phyloP scores from a whole-genome alignment of 371 early-diverging fungal species.

The Cokeromyces recurvatus region DNA sequence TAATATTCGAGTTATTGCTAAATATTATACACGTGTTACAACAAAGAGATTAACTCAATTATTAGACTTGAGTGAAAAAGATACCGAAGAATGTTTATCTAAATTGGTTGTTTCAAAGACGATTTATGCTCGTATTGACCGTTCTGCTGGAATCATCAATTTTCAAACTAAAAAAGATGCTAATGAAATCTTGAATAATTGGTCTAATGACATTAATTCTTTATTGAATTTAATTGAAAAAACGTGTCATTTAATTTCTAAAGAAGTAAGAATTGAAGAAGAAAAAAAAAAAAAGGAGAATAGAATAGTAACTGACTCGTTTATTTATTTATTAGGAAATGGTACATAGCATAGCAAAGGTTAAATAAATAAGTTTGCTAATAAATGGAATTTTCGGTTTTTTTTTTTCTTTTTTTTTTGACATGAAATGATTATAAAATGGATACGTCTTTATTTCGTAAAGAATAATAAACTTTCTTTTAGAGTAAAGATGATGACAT shows the following conservation, averaged over 20 bases:
- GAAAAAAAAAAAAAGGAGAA: neutral
- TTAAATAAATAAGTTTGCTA: conserved; percentile 49
- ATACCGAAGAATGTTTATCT: conserved; percentile 87
- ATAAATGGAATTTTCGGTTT: too few species aligned
- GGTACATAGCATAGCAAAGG: conserved; percentile 74
- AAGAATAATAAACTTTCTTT: too few species aligned
- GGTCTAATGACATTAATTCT: conserved; percentile 86
- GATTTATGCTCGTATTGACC: conserved; percentile 92
- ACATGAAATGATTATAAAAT: too few species aligned
- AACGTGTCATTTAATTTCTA: conserved; percentile 94
- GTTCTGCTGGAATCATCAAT: conserved; percentile 85
- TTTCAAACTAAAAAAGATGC: conserved; percentile 85
- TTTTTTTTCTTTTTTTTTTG: too few species aligned
- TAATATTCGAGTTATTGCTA: conserved; percentile 94
- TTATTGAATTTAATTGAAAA: conserved; percentile 89
- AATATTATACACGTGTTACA: conserved; percentile 90
- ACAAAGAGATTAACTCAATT: conserved; percentile 55
- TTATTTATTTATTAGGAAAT: conserved; percentile 50
- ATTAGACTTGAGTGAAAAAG: conserved; percentile 50
- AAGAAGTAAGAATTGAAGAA: conserved; percentile 84
- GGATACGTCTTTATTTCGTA: too few species aligned
- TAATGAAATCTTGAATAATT: conserved; percentile 85
- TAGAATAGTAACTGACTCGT: neutral
- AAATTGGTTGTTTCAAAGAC: conserved; percentile 91
- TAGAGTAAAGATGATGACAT: too few species aligned